These are phyloP conservation scores for Monosporascus sp. DNA, from an alignment of 2,329 filamentous ascomycete genomes.

Conservation along the genomic window DNA sequence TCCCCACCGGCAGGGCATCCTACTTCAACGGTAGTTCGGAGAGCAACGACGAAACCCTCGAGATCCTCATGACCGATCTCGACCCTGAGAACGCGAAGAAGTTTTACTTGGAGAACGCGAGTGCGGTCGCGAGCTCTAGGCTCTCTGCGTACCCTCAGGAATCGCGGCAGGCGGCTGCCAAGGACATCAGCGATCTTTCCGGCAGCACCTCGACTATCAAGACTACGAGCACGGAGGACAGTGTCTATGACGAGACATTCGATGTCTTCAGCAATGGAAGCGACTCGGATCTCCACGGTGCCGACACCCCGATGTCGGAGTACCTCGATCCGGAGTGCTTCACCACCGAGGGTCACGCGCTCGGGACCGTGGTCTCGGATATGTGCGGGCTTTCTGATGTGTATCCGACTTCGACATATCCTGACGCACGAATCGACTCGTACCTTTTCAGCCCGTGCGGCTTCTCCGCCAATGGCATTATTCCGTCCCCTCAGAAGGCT, in stretches of 20 bases:
- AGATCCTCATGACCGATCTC: constrained; percentile 68
- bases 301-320: constrained; percentile 52
- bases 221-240: constrained; percentile 35
- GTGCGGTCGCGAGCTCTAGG: constrained; percentile 80
- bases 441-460: constrained; percentile 96
- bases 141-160: constrained; percentile 63
- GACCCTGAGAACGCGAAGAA: constrained; percentile 65
- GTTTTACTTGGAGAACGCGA: constrained; percentile 68
- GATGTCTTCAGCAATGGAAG: constrained; percentile 76
- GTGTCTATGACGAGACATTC: constrained; percentile 51
- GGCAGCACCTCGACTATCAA: constrained; percentile 35
- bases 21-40: constrained; percentile 34
- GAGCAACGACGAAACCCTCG: constrained; percentile 68
- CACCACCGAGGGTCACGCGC: constrained; percentile 87
- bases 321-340: constrained; percentile 63
- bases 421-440: constrained; percentile 88
- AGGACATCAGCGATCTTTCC: constrained; percentile 55
- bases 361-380: constrained; percentile 89
- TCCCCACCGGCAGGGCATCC: constrained; percentile 42
- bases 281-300: constrained; percentile 46
- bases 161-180: constrained; percentile 54
- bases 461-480: constrained; percentile 93
- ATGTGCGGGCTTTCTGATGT: constrained; percentile 82
- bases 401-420: constrained; percentile 81
- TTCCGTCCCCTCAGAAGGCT: constrained; percentile 65